These are phyloP conservation scores for Phytophthora cryptogea DNA, from an alignment of 352 stramenopile genomes.

Conservation along the genomic window DNA sequence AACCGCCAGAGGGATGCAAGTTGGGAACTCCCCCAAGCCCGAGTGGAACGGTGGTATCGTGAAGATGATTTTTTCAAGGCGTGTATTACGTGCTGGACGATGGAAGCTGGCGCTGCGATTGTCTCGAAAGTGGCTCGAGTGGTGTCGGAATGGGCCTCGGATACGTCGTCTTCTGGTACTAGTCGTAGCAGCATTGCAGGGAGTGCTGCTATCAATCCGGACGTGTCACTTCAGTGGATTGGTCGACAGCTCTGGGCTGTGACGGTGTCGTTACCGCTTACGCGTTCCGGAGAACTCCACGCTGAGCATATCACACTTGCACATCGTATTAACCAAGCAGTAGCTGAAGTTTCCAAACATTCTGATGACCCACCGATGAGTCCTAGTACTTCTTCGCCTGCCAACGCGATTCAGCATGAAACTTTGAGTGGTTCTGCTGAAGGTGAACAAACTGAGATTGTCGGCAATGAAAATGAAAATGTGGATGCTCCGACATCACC, in stretches of 20 bases:
- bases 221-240: conserved; percentile 83
- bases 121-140: conserved; percentile 62
- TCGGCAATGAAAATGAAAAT: conserved; percentile 2
- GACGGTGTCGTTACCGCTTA: conserved; percentile 67
- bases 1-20: conserved; percentile 10
- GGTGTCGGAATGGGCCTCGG: conserved; percentile 36
- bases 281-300: conserved; percentile 58
- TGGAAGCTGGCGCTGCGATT: conserved; percentile 66
- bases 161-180: conserved; percentile 2
- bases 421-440: neutral
- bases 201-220: conserved; percentile 50
- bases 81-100: conserved; percentile 79
- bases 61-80: conserved; percentile 75
- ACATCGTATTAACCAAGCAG: conserved; percentile 63
- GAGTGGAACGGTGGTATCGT: conserved; percentile 73
- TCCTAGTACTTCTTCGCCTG: neutral
- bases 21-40: conserved; percentile 46
- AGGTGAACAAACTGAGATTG: neutral
- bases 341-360: conserved; percentile 44
- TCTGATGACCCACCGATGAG: conserved; percentile 1
- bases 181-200: neutral
- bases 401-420: neutral
- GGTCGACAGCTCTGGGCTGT: conserved; percentile 70
- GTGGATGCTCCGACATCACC: neutral
- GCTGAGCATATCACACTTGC: conserved; percentile 69